These are phyloP conservation scores for Huntiella omanensis DNA, from an alignment of 2,329 filamentous ascomycete species.

Conservation along the genomic window DNA sequence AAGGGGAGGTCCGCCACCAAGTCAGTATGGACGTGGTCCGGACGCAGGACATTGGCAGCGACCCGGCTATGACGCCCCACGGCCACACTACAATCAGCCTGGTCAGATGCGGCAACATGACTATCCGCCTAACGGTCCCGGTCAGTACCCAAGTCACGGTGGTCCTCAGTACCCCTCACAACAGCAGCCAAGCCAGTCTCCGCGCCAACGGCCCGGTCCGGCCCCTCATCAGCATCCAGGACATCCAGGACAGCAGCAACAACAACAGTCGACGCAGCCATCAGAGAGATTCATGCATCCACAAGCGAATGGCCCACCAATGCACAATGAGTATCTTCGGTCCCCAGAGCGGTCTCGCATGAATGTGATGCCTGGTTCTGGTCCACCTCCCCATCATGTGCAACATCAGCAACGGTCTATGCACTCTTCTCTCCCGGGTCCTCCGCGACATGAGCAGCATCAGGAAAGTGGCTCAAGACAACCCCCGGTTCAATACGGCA, in stretches of 20 bases:
- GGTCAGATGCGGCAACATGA: conserved; percentile 14
- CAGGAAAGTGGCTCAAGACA: conserved; percentile 31
- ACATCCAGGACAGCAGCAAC: conserved; percentile 11
- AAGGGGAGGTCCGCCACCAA: not conserved
- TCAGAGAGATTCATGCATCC: conserved; percentile 4
- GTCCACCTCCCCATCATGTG: conserved; percentile 16
- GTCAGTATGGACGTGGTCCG: conserved; percentile 7
- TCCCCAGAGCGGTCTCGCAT: conserved; percentile 16
- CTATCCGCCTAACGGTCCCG: not conserved
- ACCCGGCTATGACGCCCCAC: conserved; percentile 22
- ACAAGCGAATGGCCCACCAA: conserved; percentile 12
- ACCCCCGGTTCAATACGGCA: conserved; percentile 28
- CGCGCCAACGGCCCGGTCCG: conserved; percentile 23
- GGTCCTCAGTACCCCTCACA: not conserved
- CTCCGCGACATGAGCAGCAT: conserved; percentile 19
- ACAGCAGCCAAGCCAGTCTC: not conserved
- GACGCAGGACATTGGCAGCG: conserved; percentile 8
- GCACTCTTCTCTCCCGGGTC: conserved; percentile 3
- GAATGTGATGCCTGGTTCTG: conserved; percentile 15
- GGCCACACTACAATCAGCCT: conserved; percentile 25
- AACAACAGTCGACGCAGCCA: conserved; percentile 4
- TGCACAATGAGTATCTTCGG: conserved; percentile 14
- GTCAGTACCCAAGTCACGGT: not conserved
- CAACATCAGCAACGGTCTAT: conserved; percentile 19
- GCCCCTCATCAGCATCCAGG: conserved; percentile 24